Evolutionary conservation across 371 early-diverging fungal species (phyloP).

Genomic region (Mortierella sp.): DNA sequence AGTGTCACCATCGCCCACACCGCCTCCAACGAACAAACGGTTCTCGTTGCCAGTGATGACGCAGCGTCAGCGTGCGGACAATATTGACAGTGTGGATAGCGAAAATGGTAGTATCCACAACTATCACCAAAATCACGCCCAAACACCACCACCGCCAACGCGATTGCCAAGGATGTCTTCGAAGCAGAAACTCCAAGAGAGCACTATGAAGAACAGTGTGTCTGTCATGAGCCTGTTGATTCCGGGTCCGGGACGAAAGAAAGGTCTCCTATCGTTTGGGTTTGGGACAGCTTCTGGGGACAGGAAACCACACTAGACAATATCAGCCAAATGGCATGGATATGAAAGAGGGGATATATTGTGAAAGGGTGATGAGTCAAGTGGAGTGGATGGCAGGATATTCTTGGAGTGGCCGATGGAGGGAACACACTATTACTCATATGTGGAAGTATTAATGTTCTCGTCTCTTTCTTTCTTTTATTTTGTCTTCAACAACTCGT

Average conservation of each 20-base stretch:
- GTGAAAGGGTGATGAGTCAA: too few species aligned
- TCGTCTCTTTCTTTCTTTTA: background rate
- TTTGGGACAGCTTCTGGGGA: conserved; percentile 5
- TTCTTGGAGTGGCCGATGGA: background rate
- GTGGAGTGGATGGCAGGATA: too few species aligned
- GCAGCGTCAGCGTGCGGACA: conserved; percentile 12
- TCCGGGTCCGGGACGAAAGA: conserved; percentile 37
- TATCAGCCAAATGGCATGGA: background rate
- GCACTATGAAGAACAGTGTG: conserved; percentile 20
- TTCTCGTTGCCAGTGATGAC: conserved; percentile 14
- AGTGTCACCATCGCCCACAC: conserved; percentile 8
- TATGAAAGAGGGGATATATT: background rate
- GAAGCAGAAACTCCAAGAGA: conserved; percentile 7
- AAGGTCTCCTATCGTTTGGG: conserved; percentile 25
- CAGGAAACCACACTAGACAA: background rate
- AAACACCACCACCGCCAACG: conserved; percentile 1
- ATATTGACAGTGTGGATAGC: conserved; percentile 4
- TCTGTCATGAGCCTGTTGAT: conserved; percentile 26
- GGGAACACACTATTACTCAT: too few species aligned
- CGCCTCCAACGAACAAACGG: conserved; percentile 7
- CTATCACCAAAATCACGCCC: background rate
- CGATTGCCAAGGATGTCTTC: background rate
- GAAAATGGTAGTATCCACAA: background rate
- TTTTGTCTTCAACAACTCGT: background rate
- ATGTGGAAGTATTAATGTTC: background rate